phyloP scores from a whole-genome alignment of 345 rosid species.

The Odontarrhena argentea region DNA sequence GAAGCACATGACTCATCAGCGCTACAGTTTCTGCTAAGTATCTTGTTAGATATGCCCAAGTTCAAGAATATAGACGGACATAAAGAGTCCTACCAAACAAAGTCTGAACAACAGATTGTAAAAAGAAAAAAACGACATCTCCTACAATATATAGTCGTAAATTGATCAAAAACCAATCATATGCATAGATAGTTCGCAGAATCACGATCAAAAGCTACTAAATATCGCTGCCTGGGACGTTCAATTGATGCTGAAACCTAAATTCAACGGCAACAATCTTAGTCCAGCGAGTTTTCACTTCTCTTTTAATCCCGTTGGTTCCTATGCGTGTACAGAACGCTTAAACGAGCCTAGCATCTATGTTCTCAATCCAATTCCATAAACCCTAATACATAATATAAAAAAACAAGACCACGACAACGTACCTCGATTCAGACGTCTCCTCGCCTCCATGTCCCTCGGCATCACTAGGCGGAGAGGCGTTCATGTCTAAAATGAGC shows the following conservation, averaged over 20 bases:
- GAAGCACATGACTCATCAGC: constrained; percentile 41
- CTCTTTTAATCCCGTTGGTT: neutral
- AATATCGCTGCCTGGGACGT: neutral
- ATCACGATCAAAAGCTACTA: constrained; percentile 24
- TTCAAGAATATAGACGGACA: constrained; percentile 12
- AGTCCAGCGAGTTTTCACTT: neutral
- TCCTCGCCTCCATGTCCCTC: constrained; percentile 58
- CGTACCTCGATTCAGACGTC: constrained; percentile 57
- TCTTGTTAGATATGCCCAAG: constrained; percentile 18
- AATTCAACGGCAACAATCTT: constrained; percentile 9
- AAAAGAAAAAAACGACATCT: neutral
- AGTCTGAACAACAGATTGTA: constrained; percentile 4
- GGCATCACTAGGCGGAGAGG: constrained; percentile 88
- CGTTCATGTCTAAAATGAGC: constrained; percentile 79
- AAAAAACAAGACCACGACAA: neutral
- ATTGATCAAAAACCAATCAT: neutral
- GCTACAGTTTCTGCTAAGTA: constrained; percentile 30
- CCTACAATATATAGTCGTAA: neutral
- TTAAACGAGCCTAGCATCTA: constrained; percentile 5
- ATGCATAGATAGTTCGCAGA: constrained; percentile 12
- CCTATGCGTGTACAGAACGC: constrained; percentile 29
- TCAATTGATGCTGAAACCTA: neutral
- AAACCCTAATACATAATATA: constrained; percentile 37
- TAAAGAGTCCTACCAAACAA: constrained; percentile 8
- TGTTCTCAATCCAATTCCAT: constrained; percentile 6